These are phyloP conservation scores for Ettlia oleoabundans DNA, from an alignment of 139 green algal species.

Conservation along the genomic window DNA sequence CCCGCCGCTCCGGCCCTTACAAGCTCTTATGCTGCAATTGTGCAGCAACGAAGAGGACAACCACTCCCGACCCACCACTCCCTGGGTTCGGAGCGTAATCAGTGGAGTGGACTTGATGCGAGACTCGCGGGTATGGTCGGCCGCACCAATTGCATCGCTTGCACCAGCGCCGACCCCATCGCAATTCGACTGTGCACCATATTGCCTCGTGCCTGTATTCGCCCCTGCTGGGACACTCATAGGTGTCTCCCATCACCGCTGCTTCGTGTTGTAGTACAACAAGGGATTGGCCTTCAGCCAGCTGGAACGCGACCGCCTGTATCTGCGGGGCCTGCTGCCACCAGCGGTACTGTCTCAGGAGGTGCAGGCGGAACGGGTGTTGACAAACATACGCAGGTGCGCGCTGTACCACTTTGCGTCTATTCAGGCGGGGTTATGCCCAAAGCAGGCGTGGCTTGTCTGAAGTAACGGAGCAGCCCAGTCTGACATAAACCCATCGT, in stretches of 20 bases:
- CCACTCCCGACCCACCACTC: constrained; percentile 31
- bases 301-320: constrained; percentile 82
- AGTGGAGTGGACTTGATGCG: constrained; percentile 84
- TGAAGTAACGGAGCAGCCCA: too few relatives aligned
- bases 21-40: too few relatives aligned
- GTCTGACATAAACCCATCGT: too few relatives aligned
- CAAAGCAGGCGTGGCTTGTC: too few relatives aligned
- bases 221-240: too few relatives aligned
- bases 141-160: too few relatives aligned
- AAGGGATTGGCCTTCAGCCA: constrained; percentile 89
- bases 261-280: constrained; percentile 71
- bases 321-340: constrained; percentile 88
- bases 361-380: constrained; percentile 62
- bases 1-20: too few relatives aligned
- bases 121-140: constrained; percentile 24
- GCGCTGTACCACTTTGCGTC: too few relatives aligned
- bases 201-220: not conserved
- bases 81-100: constrained; percentile 69
- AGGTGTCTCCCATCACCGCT: not conserved
- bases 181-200: not conserved
- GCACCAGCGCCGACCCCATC: not conserved
- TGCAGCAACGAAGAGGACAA: not conserved
- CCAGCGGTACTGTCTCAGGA: constrained; percentile 81
- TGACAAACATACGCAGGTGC: constrained; percentile 24
- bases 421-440: too few relatives aligned